Base-by-base conservation (phyloP, 116 monocot genomes). In the Trichopus zeylanicus region DNA sequence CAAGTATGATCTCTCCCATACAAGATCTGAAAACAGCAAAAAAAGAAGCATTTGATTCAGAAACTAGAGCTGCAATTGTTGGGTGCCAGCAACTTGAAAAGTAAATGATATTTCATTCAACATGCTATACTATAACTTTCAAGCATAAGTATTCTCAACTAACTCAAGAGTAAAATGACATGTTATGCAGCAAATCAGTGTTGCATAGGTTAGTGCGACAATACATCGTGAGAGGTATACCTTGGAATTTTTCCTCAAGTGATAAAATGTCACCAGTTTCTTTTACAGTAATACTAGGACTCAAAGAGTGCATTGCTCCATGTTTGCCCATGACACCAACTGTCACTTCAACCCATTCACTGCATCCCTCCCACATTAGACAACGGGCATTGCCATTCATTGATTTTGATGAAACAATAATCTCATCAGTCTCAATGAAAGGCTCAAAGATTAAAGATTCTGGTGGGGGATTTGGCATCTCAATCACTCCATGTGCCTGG, bases 211-310 rank as follows among this genome's bases (percentile, higher is more conserved):
- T 37, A 37, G 2, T 8, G 15, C 37, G 12, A 37, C 2, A n/a
- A n/a, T n/a, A n/a, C 37, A 37, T 11, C 37, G 22, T 15, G n/a
- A 26, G 38, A 29, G 24, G 8, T 59, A 55, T 65, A 89, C 94
- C 94, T 83, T 94, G 94, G 32, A 94, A 94, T 74, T 94, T 94
- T 62, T 94, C 94, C 66, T 94, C 94, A 31, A 94, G 83, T 33
- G 94, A 89, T 64, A 94, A 69, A 58, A 94, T 81, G 25, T 86
- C 89, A 73, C 94, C 86, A 62, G 70, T 70, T 71, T 94, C 94
- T 61, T 94, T 94, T 23, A 94, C 86, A 52, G 94, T 94, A 75
- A 94, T 74, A 62, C 94, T 94, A 53, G 94, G 94, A 69, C 74
- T 83, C 31, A 94, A 51, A 28, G 86, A 83, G 34, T 69, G 80